Conservation (phyloP, 768 basidiomycete genomes). For the Hericium coralloides region DNA sequence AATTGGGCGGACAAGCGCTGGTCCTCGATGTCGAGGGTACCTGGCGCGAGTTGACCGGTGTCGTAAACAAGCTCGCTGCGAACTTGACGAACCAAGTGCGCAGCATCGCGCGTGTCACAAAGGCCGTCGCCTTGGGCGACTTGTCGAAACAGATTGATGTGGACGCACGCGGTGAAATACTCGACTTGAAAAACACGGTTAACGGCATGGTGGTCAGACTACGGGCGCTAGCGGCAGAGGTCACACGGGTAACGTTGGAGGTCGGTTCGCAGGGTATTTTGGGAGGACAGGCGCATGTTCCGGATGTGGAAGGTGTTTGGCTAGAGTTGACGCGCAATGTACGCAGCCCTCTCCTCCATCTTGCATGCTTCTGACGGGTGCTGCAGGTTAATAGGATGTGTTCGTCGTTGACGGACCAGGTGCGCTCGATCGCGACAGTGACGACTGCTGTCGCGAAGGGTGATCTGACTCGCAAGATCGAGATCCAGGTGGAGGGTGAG, state of each 20-base stretch:
- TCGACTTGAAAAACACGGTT: conserved; percentile 59
- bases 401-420: conserved; percentile 64
- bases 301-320: conserved; percentile 82
- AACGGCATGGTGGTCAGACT: conserved; percentile 38
- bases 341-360: conserved; percentile 14
- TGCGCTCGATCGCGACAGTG: conserved; percentile 70
- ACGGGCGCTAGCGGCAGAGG: conserved; percentile 66
- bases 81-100: conserved; percentile 54
- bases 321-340: conserved; percentile 69
- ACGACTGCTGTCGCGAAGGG: conserved; percentile 84
- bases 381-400: conserved; percentile 67
- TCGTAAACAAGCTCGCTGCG: conserved; percentile 69
- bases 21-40: conserved; percentile 85
- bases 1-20: conserved; percentile 76
- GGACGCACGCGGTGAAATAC: conserved; percentile 79
- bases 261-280: conserved; percentile 82
- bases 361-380: neutral
- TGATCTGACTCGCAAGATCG: conserved; percentile 84
- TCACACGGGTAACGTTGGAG: conserved; percentile 73
- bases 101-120: conserved; percentile 48
- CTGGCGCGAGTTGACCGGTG: conserved; percentile 71
- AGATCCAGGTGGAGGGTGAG: conserved; percentile 78
- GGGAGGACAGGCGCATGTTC: conserved; percentile 78
- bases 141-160: conserved; percentile 83
- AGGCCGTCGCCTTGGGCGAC: conserved; percentile 80